Evolutionary conservation across 257 asterid genomes (phyloP), one percentile per base, ranked within the genome.

Genomic region (Lycium barbarum): DNA sequence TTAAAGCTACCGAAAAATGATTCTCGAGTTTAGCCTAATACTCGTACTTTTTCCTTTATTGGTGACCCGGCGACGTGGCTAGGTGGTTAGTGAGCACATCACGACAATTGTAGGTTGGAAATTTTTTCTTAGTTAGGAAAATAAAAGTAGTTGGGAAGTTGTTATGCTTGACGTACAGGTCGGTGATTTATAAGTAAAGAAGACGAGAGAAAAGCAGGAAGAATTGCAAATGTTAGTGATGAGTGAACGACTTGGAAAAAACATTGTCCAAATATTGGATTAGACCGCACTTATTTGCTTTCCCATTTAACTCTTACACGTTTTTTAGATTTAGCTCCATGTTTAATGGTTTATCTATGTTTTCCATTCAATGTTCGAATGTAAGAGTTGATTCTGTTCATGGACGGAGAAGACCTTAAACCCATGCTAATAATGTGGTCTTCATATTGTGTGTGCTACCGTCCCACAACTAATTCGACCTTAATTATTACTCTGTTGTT

Each of bases 321-420:
- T 15, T 57, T 57, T 57, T 22, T 15, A 15, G 2, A 57, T 57
- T 57, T 15, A 57, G 55, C 13, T 10, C 55, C 55, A 49, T 49
- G 10, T 2, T 36, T 26, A 26, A 26, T 26, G 1, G 33, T 26
- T 5, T 36, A 67, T 67, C n/a, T 6, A 6, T 35, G 10, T 9
- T 8, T 65, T 5, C 72, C 5, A 65, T 66, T 35, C 6, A 66
- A 2, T 35, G 5, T 35, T 33, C 73, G 20, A 66, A 55, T 14
- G 14, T 4, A 55, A 14, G 20, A 14, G 62, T 54, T 54, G 62
- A 7, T 55, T 55, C 20, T 55, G 49, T 68, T 35, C 10, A 1
- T 36, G 79, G 79, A 70, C 79, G 54, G 79, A 40, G 79, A 70
- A 70, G 79, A 38, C 15, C 15, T 8, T 6, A 68, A 68, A 38